Evolutionary conservation across 1,139 yeast species (phyloP).

Genomic region (Saccharomyces hybrid): DNA sequence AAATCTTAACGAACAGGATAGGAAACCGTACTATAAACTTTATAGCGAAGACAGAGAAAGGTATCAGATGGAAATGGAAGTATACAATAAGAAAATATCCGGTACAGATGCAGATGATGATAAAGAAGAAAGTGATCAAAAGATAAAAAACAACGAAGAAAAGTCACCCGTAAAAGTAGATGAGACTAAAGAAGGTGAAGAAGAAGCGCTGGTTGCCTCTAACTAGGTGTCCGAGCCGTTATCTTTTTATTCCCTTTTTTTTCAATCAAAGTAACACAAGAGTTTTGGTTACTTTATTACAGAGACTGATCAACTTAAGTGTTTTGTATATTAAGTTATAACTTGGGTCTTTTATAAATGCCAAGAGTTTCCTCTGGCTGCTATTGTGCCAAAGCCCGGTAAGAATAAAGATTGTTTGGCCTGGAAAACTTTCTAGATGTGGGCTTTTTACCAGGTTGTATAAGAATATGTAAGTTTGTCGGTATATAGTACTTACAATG

Average conservation of each 20-base stretch:
- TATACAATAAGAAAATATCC: conserved; percentile 38
- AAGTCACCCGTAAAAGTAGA: not conserved
- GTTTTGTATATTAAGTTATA: not conserved
- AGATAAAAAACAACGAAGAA: not conserved
- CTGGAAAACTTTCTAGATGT: conserved; percentile 1
- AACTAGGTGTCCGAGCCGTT: not conserved
- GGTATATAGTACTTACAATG: not conserved
- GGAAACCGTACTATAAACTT: conserved; percentile 66
- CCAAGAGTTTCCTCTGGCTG: not conserved
- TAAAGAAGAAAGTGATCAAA: conserved; percentile 3
- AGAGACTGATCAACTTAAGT: not conserved
- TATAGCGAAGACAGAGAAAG: conserved; percentile 76
- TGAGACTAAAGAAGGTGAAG: conserved; percentile 10
- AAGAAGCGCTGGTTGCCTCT: not conserved
- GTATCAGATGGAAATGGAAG: conserved; percentile 66
- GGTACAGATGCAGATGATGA: conserved; percentile 11
- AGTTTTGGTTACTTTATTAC: not conserved
- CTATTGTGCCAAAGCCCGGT: not conserved
- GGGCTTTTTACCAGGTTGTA: not conserved
- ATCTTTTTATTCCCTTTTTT: not conserved
- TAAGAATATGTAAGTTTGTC: not conserved
- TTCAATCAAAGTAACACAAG: not conserved
- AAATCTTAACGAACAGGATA: conserved; percentile 56
- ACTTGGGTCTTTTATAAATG: not conserved
- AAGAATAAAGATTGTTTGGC: not conserved